Conservation (phyloP, 306 rosid genomes). For the Cicer yamashitae region DNA sequence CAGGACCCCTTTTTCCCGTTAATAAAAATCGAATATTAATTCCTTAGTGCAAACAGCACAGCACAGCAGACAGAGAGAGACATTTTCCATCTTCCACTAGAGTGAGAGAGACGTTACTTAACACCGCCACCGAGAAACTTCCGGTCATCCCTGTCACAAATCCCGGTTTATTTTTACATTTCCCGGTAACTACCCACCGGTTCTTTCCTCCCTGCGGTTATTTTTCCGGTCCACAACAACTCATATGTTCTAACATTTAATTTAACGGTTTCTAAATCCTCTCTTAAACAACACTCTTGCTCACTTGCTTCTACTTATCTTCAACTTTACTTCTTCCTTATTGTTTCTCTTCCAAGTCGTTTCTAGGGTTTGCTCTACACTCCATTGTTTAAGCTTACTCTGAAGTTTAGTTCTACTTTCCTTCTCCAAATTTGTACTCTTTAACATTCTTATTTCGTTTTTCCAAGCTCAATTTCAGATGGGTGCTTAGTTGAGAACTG, state of each 20-base stretch:
- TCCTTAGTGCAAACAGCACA: slow-evolving; percentile 3
- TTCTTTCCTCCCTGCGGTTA: not conserved
- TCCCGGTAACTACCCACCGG: not conserved
- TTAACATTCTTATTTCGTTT: slow-evolving; percentile 18
- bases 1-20: slow-evolving; percentile 62
- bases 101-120: slow-evolving; percentile 28
- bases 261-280: slow-evolving; percentile 32
- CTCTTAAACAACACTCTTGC: slow-evolving; percentile 30
- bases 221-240: slow-evolving; percentile 17
- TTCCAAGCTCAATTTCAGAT: slow-evolving; percentile 48
- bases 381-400: slow-evolving; percentile 30
- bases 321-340: not conserved
- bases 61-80: not conserved
- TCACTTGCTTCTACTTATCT: not conserved
- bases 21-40: slow-evolving; percentile 46
- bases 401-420: slow-evolving; percentile 21
- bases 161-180: not conserved
- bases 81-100: not conserved
- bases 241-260: slow-evolving; percentile 36
- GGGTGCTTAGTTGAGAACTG: slow-evolving; percentile 45
- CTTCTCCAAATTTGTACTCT: slow-evolving; percentile 17
- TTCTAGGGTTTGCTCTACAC: slow-evolving; percentile 49
- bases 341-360: slow-evolving; percentile 27
- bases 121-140: slow-evolving; percentile 23
- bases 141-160: slow-evolving; percentile 9